phyloP scores from a whole-genome alignment of 495 filamentous ascomycete genomes.

The Hapsidospora chrysogenum region DNA sequence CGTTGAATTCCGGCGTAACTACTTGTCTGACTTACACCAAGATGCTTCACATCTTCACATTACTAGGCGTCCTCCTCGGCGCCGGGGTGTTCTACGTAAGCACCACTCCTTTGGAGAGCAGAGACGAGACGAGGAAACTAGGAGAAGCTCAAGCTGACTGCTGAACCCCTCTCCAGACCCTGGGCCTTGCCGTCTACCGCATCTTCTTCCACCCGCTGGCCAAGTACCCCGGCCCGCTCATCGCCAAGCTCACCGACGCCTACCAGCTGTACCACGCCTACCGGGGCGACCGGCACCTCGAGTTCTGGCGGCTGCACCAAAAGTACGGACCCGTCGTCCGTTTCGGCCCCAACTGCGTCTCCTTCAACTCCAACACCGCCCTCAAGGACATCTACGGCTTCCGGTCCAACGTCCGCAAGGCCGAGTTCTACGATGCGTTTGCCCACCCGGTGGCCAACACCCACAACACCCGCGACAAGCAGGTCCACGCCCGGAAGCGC shows the following conservation, averaged over 20 bases:
- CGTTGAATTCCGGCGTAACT: no score
- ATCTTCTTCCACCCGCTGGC: slow-evolving; percentile 46
- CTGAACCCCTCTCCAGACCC: slow-evolving; percentile 9
- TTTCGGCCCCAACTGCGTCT: slow-evolving; percentile 43
- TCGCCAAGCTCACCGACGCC: slow-evolving; percentile 38
- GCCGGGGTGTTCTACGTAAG: slow-evolving; percentile 1
- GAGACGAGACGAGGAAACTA: background rate
- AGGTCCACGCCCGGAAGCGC: slow-evolving; percentile 43
- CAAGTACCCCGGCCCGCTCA: slow-evolving; percentile 47
- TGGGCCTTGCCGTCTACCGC: slow-evolving; percentile 26
- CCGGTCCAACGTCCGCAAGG: slow-evolving; percentile 42
- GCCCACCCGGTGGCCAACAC: slow-evolving; percentile 41
- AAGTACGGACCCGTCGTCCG: slow-evolving; percentile 42
- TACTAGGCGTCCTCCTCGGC: slow-evolving; percentile 1
- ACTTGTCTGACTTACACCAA: no score
- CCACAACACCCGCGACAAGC: slow-evolving; percentile 41
- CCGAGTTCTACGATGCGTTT: slow-evolving; percentile 48
- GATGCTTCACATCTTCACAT: no score
- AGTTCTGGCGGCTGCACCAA: slow-evolving; percentile 38
- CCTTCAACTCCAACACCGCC: slow-evolving; percentile 32
- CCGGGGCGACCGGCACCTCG: slow-evolving; percentile 41
- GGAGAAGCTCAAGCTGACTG: background rate
- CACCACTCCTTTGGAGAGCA: background rate
- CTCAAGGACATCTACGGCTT: slow-evolving; percentile 40
- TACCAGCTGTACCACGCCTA: slow-evolving; percentile 40